Evolutionary conservation across 139 green algal species (phyloP).

Genomic region (Spirogloea muscicola): DNA sequence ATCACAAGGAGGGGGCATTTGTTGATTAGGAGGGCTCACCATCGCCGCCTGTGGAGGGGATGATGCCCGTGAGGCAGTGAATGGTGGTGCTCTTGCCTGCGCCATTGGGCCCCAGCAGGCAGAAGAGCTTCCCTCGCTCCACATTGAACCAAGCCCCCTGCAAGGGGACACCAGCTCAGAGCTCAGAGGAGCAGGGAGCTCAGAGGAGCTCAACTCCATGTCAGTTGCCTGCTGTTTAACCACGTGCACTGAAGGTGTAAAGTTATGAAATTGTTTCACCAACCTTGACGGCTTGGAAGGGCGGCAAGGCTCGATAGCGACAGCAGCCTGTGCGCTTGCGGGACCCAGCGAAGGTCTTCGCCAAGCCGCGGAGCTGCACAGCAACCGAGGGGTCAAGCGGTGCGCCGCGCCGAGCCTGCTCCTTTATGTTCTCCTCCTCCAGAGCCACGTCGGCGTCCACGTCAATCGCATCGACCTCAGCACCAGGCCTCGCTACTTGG

Average conservation of each 20-base stretch:
- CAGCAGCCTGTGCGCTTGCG: slow-evolving; percentile 22
- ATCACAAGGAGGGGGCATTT: no score
- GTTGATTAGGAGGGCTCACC: no score
- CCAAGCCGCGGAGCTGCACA: slow-evolving; percentile 31
- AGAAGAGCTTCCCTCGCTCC: slow-evolving; percentile 54
- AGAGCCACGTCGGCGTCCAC: slow-evolving; percentile 26
- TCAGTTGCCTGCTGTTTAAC: no score
- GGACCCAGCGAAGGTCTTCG: slow-evolving; percentile 25
- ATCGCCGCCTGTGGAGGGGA: slow-evolving; percentile 60
- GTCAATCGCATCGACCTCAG: neutral
- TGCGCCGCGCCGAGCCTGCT: slow-evolving; percentile 1
- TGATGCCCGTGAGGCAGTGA: slow-evolving; percentile 60
- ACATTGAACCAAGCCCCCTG: slow-evolving; percentile 50
- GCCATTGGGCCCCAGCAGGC: slow-evolving; percentile 55
- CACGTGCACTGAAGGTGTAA: no score
- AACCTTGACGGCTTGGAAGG: slow-evolving; percentile 50
- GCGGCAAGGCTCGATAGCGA: neutral
- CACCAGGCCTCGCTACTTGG: neutral
- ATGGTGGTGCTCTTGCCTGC: slow-evolving; percentile 64
- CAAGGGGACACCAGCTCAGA: no score
- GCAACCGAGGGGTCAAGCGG: neutral
- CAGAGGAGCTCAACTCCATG: no score
- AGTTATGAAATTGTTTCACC: no score
- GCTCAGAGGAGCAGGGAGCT: no score
- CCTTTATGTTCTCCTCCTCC: slow-evolving; percentile 21